These are phyloP conservation scores for Nelumbo lutea DNA, from an alignment of 164 flowering plant species.

Conservation along the genomic window DNA sequence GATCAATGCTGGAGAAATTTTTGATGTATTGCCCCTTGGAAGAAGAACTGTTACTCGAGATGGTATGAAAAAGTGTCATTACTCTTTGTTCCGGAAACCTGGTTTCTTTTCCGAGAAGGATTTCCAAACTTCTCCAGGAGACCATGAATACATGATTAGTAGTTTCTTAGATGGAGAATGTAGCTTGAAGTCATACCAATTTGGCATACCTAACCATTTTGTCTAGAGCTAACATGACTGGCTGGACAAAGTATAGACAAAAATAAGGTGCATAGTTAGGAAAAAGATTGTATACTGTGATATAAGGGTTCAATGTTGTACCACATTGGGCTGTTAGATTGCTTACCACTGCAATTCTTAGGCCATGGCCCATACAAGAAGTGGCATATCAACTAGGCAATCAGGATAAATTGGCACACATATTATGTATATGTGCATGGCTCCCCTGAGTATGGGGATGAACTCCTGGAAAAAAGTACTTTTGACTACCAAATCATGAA, in stretches of 20 bases:
- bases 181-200: background rate
- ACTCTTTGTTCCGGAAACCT: background rate
- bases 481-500: background rate
- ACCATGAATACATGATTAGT: background rate
- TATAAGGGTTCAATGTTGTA: background rate
- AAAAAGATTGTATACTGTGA: background rate
- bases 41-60: slow-evolving; percentile 73
- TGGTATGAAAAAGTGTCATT: slow-evolving; percentile 38
- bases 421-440: background rate
- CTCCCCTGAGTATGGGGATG: background rate
- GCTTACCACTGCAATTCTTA: background rate
- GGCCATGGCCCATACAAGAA: background rate
- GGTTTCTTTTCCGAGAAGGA: slow-evolving; percentile 1
- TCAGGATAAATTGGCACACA: background rate
- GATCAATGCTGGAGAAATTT: slow-evolving; percentile 86
- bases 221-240: background rate
- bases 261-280: background rate
- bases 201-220: background rate
- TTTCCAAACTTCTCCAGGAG: background rate
- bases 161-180: background rate
- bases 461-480: background rate
- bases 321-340: background rate
- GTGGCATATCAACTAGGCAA: background rate
- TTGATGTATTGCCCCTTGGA: slow-evolving; percentile 49
- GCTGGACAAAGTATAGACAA: background rate